Base-by-base conservation (phyloP, 139 green algal species). In the Zygnema circumcarinatum region DNA sequence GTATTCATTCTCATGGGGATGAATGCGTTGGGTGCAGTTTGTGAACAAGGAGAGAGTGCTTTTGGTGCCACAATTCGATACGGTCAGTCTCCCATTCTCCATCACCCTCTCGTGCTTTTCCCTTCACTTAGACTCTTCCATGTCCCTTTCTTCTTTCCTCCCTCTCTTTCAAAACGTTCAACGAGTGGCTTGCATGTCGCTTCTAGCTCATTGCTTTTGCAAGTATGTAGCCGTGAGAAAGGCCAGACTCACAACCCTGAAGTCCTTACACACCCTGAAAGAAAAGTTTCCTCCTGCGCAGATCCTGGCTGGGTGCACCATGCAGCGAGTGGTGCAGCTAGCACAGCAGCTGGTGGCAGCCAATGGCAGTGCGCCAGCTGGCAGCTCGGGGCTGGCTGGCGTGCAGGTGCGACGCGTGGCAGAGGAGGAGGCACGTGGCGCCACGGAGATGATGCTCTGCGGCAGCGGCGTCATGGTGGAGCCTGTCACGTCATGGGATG, bases 381-480 rank as follows among this genome's bases (percentile, higher is more conserved):
- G 69, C 7, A 16, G 7, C 69, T 3, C 11, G 3, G 69, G 69
- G 11, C 29, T 86, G n/a, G 36, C 38, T 22, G 47, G 35, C 16
- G 33, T 86, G 2, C 25, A n/a, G 25, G 29, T 81, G 38, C 25
- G 80, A 38, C 22, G 29, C 36, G 80, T 86, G 22, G 39, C 81
- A n/a, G 87, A 83, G 82, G 67, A 67, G 35, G 88, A 92, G 40
- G 88, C 87, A 36, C 33, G 88, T 38, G 21, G 31, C 31, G 90
- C 88, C 20, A 29, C 36, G 0, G 88, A 92, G n/a, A 93, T 93
- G 87, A 92, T 92, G 87, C 47, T 92, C 11, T 31, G 91, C 1
- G 88, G 88, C 36, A 93, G 88, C 38, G 88, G 87, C 21, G 62
- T 83, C 52, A 53, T 89, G 38, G 88, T 92, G 56, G 74, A 54